phyloP scores from a whole-genome alignment of 345 rosid species.

The Toxicodendron radicans region DNA sequence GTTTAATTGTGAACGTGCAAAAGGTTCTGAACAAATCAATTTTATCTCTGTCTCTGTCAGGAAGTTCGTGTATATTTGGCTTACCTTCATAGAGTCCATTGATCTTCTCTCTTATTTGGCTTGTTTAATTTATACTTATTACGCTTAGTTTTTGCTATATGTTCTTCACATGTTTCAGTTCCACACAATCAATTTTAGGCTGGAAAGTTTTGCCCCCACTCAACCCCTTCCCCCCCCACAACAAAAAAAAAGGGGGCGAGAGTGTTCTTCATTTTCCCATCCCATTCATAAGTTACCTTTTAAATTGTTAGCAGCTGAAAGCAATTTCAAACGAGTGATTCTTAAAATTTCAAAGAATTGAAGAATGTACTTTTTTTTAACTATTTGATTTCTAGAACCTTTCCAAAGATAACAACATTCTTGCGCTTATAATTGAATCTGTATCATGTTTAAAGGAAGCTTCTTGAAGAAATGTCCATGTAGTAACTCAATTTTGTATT shows the following conservation, averaged over 20 bases:
- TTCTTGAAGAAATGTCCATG: slow-evolving; percentile 5
- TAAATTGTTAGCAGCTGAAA: neutral
- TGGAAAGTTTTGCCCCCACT: neutral
- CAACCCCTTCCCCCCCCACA: no score
- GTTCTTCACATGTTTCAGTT: neutral
- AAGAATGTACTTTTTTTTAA: neutral
- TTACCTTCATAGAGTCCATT: no score
- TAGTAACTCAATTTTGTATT: neutral
- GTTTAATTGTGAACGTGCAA: no score
- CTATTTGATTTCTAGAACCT: neutral
- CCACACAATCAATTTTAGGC: neutral
- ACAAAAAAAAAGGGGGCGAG: neutral
- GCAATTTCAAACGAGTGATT: neutral
- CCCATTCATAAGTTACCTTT: no score
- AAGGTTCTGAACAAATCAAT: neutral
- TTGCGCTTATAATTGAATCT: neutral
- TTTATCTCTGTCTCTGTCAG: neutral
- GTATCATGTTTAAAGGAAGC: neutral
- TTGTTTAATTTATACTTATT: neutral
- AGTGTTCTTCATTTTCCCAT: neutral
- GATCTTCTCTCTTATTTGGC: neutral
- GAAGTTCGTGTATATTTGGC: neutral
- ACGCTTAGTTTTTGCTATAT: neutral
- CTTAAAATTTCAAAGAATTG: neutral
- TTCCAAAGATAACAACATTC: neutral